Percentiles rank a stretch among this genome's conserved stretches.
phyloP scores from a whole-genome alignment of 192 early-diverging fungal genomes.

The Rhizophagus prolifer region DNA sequence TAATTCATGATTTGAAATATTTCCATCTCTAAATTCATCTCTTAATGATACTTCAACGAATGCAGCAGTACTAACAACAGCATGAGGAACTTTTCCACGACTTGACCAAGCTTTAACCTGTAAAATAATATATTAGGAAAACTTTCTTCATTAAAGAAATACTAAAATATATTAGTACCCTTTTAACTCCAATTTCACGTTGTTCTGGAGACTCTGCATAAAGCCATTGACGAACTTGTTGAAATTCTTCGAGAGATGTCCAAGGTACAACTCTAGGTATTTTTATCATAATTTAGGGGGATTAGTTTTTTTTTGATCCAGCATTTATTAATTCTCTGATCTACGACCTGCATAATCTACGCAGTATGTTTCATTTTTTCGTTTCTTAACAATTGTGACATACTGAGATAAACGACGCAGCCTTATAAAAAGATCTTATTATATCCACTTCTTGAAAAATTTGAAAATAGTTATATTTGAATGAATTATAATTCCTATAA shows the following conservation, averaged over 20 bases:
- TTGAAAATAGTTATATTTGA: not conserved
- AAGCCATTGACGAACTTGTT: constrained; percentile 53
- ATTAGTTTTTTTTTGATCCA: not conserved
- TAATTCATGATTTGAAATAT: constrained; percentile 13
- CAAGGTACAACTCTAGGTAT: constrained; percentile 62
- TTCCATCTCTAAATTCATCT: constrained; percentile 33
- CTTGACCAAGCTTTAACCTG: constrained; percentile 67
- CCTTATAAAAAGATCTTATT: too few species aligned
- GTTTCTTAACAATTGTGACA: too few species aligned
- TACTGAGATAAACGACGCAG: too few species aligned
- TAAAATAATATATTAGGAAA: not conserved
- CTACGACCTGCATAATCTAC: not conserved
- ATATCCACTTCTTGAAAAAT: too few species aligned
- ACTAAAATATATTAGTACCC: constrained; percentile 39
- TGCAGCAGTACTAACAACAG: constrained; percentile 58
- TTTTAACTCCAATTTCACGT: constrained; percentile 51
- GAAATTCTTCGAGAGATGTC: constrained; percentile 57
- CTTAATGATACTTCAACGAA: constrained; percentile 59
- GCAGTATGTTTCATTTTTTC: too few species aligned
- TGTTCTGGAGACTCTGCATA: constrained; percentile 39
- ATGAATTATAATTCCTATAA: not conserved
- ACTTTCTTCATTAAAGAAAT: not conserved
- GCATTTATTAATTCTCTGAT: not conserved
- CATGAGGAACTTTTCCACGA: constrained; percentile 62
- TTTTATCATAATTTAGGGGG: not conserved